Evolutionary conservation across 495 filamentous ascomycete genomes (phyloP), one percentile per base, ranked within the genome.

Genomic region (Patellaria atrata): DNA sequence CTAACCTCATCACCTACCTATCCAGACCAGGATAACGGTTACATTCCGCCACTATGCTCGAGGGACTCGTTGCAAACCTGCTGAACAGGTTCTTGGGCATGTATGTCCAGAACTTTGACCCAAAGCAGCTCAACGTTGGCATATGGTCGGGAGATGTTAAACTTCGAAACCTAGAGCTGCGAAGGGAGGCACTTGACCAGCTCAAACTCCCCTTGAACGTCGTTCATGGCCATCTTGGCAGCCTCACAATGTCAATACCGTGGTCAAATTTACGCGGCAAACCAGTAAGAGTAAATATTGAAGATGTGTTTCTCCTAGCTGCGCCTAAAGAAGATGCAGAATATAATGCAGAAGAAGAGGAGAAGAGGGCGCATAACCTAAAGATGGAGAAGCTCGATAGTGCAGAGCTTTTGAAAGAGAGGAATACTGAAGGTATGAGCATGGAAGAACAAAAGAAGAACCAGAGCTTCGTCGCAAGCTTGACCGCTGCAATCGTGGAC

Each of bases 61-160:
- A 78, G 55, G 66, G 70, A 24, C 52, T 79, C 32, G 70, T 76
- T 43, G 83, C 89, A 45, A 91, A 84, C 56, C 66, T 97, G 62
- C 76, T 97, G 50, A 97, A 97, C 62, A 82, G 91, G 60, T 94
- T 96, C 61, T 60, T 97, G 73, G 91, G 91, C 63, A 94, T 96
- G 75, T 96, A 96, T 62, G 84, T 97, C 54, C 85, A 89, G 67
- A 97, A 97, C 57, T 96, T 97, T 53, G 87, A 97, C 56, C 77
- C 86, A 13, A 81, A 77, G 45, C 89, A 97, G 63, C 70, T 97
- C 30, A 94, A 94, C 52, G 82, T 96, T 37, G 89, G 89, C 36
- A 94, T 96, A 44, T 97, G 87, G 89, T 87, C 79, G 5, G 91
- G 91, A 35, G 87, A 97, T 61, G 87, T 96, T 51, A 86, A 85